Evolutionary conservation across 2,329 filamentous ascomycete species (phyloP).

Genomic region (Apiospora pterosperma): DNA sequence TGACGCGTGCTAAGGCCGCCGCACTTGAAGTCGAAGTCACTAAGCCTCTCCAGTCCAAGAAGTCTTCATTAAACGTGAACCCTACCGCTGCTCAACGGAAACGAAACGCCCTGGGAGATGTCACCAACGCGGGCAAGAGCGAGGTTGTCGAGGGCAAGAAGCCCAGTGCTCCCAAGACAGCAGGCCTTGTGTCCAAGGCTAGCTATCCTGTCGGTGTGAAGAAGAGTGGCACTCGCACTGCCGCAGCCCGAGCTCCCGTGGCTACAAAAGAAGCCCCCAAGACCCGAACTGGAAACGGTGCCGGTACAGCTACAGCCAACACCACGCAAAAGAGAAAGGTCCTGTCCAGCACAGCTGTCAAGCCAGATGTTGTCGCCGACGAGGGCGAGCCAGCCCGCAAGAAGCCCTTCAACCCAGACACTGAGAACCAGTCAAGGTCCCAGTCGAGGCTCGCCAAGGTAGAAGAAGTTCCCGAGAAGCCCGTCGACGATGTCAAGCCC

Average conservation of each 20-base stretch:
- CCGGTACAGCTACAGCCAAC: constrained; percentile 44
- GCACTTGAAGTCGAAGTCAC: constrained; percentile 63
- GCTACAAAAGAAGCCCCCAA: constrained; percentile 66
- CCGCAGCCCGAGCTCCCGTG: constrained; percentile 60
- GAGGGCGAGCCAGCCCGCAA: constrained; percentile 68
- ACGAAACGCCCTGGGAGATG: constrained; percentile 84
- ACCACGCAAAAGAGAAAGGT: constrained; percentile 66
- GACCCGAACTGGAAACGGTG: constrained; percentile 64
- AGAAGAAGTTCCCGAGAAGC: constrained; percentile 30
- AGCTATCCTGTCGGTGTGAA: constrained; percentile 78
- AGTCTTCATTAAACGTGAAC: constrained; percentile 48
- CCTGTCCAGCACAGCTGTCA: constrained; percentile 48
- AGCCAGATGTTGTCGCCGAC: constrained; percentile 57
- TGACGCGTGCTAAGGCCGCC: constrained; percentile 90
- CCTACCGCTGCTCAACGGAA: constrained; percentile 56
- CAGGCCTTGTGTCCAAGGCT: constrained; percentile 73
- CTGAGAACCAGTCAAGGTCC: constrained; percentile 41
- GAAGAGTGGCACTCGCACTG: constrained; percentile 58
- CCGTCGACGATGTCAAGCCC: constrained; percentile 19
- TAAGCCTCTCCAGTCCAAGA: constrained; percentile 68
- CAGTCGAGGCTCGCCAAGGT: constrained; percentile 25
- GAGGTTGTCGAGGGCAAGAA: constrained; percentile 75
- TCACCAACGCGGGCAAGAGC: constrained; percentile 89
- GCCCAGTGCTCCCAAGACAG: constrained; percentile 52
- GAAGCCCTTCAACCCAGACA: constrained; percentile 54